Evolutionary conservation across 345 rosid species (phyloP), one percentile per base, ranked within the genome.

Genomic region (Syzygium aqueum): DNA sequence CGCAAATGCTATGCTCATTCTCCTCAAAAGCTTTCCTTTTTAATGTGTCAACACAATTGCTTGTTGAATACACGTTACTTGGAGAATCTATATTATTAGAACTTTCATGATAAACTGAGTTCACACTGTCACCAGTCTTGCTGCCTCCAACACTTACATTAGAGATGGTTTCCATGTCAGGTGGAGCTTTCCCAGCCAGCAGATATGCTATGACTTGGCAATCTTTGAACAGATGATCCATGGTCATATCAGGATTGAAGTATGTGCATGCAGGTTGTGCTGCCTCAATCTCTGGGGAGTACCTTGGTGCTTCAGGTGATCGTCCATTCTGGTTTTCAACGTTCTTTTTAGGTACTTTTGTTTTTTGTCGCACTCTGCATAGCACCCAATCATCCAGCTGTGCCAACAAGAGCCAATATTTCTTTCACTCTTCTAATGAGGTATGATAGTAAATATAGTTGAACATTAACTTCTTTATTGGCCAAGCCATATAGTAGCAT

Each of bases 361-460:
- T 63, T 85, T 89, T 92, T 13, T 77, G 88, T 53, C 92, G 85
- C 83, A 94, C 92, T 57, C 93, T 93, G 77, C 93, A 94, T 16
- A 94, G 91, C 50, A 92, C 94, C 93, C 94, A 91, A 63, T 91
- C 94, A 87, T 92, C 95, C 87, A 93, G 80, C 94, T 93, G 92
- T 78, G 57, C 88, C 5, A 59, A 61, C 49, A 73, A 73, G 3
- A 73, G 49, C 49, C 49, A 37, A 73, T 37, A 37, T 37, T 37
- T 73, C 25, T 73, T 37, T 73, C 49, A 73, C 25, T 73, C 80
- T 73, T 37, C 80, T 73, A 73, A 73, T 19, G 80, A 73, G 21
- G 7, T 14, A 1, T 10, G 80, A 73, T 19, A 73, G 49, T 33
- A 73, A 73, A 37, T 19, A 73, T 37, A 73, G 25, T 73, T 73